These are phyloP conservation scores for Syncephalis plumigaleata DNA, from an alignment of 371 early-diverging fungal species.

Conservation along the genomic window DNA sequence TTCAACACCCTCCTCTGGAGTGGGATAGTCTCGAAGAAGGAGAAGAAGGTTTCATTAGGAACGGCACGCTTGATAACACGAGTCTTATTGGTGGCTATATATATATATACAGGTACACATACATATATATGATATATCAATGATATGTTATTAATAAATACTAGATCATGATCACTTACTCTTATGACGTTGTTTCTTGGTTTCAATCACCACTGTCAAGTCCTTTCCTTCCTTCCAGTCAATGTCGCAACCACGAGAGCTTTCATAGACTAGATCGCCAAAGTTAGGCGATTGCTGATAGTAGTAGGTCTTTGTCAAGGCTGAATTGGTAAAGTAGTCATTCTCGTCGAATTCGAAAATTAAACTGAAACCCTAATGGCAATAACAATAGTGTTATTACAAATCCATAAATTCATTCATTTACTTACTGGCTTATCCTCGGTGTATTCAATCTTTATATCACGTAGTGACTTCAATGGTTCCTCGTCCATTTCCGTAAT, in stretches of 20 bases:
- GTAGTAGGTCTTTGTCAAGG: conserved; percentile 81
- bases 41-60: conserved; percentile 87
- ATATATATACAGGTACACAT: too few species aligned
- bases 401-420: neutral
- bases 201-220: conserved; percentile 74
- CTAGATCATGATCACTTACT: conserved; percentile 1
- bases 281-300: conserved; percentile 46
- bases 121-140: too few species aligned
- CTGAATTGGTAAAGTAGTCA: conserved; percentile 69
- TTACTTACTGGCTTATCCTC: conserved; percentile 37
- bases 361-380: conserved; percentile 70
- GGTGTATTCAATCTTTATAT: conserved; percentile 70
- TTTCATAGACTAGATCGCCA: conserved; percentile 73
- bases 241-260: conserved; percentile 72
- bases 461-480: conserved; percentile 61
- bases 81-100: conserved; percentile 75
- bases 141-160: neutral
- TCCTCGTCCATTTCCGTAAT: conserved; percentile 83
- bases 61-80: conserved; percentile 91
- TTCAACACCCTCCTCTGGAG: conserved; percentile 56
- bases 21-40: conserved; percentile 76
- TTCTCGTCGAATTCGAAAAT: conserved; percentile 82
- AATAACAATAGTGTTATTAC: neutral
- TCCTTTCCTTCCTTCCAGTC: conserved; percentile 94
- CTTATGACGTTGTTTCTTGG: conserved; percentile 96